Base-by-base conservation (phyloP, 345 rosid species). In the Sonneratia alba region DNA sequence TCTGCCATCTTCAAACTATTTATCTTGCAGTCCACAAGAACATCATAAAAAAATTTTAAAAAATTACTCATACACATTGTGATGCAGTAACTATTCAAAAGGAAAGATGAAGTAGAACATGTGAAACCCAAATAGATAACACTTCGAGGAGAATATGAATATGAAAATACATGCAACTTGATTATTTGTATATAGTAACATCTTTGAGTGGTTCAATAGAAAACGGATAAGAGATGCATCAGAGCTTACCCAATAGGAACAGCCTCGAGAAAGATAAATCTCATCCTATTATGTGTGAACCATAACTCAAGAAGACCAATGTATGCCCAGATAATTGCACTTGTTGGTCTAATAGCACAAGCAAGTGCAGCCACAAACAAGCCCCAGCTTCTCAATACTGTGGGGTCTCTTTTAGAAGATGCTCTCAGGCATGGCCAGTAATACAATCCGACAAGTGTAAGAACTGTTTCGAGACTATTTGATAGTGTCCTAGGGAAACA, bases 401-500 rank as follows among this genome's bases (percentile, higher is more conserved):
- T 37, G 12, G 85, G 77, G 80, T 69, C 80, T 61, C 81, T 83
- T 53, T 75, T 71, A 47, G 79, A 83, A 83, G 86, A 71, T 10
- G 68, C 72, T 87, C 94, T 85, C 79, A 92, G 70, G 78, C 88
- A 86, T 1, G 99, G 98, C 96, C 99, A 95, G 79, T 86, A 83
- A 84, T 89, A 92, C 59, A 95, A 79, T 36, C 97, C 84, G 37
- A 89, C 88, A 73, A 95, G 79, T 18, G 92, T 92, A 62, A 95
- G 97, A 75, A 88, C 92, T 72, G 99, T 89, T 86, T 92, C 98
- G 83, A 90, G 81, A 79, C 91, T 83, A 79, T 92, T 92, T 71
- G 99, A 90, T 75, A 95, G 86, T 32, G 98, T 95, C 27, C 99
- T 94, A 72, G 85, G 87, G 78, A 95, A 79, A 78, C 97, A 95